Conservation (phyloP, 371 early-diverging fungal species). For the Coemansia sp. region DNA sequence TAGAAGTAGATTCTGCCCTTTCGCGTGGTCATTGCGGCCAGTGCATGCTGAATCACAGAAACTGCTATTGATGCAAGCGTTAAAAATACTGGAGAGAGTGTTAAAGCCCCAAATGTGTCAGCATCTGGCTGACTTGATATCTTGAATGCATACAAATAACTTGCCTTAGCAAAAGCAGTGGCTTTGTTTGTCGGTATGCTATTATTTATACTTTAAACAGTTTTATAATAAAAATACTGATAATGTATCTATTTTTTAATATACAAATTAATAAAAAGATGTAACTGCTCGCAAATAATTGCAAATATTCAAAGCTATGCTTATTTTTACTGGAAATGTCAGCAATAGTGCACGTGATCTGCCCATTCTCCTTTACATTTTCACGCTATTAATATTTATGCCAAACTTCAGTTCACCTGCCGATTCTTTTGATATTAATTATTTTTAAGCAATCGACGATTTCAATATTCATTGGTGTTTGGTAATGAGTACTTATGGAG, state of each 20-base stretch:
- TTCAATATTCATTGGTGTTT: neutral
- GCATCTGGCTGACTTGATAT: neutral
- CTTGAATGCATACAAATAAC: neutral
- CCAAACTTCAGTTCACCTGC: neutral
- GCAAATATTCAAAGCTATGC: neutral
- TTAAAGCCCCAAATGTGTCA: neutral
- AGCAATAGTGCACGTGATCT: neutral
- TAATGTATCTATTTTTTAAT: neutral
- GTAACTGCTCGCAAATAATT: too few species aligned
- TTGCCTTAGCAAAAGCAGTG: neutral
- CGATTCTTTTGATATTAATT: neutral
- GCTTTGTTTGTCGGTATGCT: neutral
- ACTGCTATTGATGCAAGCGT: neutral
- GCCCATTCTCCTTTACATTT: neutral
- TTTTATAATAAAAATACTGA: neutral
- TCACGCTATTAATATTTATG: neutral
- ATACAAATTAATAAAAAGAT: too few species aligned
- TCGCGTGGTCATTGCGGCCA: neutral
- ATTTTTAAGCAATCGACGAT: neutral
- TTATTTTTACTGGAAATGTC: neutral
- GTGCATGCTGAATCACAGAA: neutral
- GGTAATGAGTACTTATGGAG: constrained; percentile 42
- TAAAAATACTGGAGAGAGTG: neutral
- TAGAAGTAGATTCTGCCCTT: neutral
- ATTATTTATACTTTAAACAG: neutral